Evolutionary conservation across 176 grass and related monocot species (phyloP), one percentile per base, ranked within the genome.

Genomic region (Zea luxurians): DNA sequence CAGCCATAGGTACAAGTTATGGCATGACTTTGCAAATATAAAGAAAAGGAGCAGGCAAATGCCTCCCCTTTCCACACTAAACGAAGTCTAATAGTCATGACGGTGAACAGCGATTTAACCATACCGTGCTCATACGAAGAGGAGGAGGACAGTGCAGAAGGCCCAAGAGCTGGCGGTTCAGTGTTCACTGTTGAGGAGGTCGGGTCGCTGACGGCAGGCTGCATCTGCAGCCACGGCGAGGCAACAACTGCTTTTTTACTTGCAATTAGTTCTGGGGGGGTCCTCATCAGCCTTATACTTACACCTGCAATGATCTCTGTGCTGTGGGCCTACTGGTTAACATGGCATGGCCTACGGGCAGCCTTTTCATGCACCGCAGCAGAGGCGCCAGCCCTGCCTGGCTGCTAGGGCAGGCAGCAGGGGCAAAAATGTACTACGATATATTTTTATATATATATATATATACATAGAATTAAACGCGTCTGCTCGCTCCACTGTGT

Each of bases 311-410:
- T 68, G 76, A 82, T 77, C 77, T 81, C 48, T 77, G 77, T 17
- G 7, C 13, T 0, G 58, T 71, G 71, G 82, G 65, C 3, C 71
- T 66, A 8, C 12, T 27, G 64, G 53, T 84, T 81, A 77, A 71
- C 82, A 88, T 60, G 67, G 35, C 27, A 89, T 68, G 68, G 36
- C n/a, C n/a, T n/a, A n/a, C n/a, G n/a, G n/a, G n/a, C n/a, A n/a
- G n/a, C n/a, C 27, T 27, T 27, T 27, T 27, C 27, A 27, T 27
- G 27, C 27, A 27, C 27, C 27, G 27, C 27, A 27, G 27, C 27
- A 27, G 27, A 27, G 27, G 27, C 27, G 27, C 27, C 27, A 27
- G 27, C 27, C 27, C 27, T 27, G 27, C 27, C 27, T 27, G 27
- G 27, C 27, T 27, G 27, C 27, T 27, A 27, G 27, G 27, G 27